Conservation (phyloP, 495 filamentous ascomycete species). For the Penicillium bovifimosum region DNA sequence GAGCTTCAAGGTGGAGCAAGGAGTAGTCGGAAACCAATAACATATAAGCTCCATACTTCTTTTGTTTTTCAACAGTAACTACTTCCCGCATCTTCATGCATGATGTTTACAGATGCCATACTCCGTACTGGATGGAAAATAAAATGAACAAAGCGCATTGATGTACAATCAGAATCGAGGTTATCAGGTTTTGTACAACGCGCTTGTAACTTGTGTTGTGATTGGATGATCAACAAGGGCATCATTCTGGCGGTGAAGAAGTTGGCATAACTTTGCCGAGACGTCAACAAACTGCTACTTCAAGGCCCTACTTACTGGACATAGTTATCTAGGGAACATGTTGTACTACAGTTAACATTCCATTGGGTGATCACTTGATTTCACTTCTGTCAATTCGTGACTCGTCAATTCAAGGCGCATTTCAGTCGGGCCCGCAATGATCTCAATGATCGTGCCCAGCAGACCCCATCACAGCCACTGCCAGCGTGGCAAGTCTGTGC, state of each 20-base stretch:
- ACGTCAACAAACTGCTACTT: background rate
- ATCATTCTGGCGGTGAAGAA: constrained; percentile 23
- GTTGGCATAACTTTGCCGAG: background rate
- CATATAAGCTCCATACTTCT: too few relatives aligned
- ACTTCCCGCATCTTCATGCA: too few relatives aligned
- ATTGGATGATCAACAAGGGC: constrained; percentile 9
- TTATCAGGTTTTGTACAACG: background rate
- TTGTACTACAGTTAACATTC: background rate
- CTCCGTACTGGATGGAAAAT: background rate
- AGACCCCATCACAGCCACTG: constrained; percentile 14
- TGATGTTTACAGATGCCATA: too few relatives aligned
- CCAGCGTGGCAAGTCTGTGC: constrained; percentile 25
- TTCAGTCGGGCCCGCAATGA: background rate
- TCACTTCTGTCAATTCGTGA: background rate
- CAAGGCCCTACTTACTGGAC: background rate
- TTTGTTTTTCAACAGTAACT: too few relatives aligned
- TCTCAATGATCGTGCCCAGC: background rate
- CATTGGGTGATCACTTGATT: background rate
- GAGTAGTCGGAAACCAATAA: too few relatives aligned
- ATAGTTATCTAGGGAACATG: background rate
- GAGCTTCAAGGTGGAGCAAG: too few relatives aligned
- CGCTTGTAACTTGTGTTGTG: background rate
- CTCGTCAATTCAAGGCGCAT: too few relatives aligned
- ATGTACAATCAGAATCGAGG: background rate
- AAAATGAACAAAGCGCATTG: background rate